A percentile compares a stretch with the other conserved stretches of the same genome.
Conservation (phyloP, 2,329 filamentous ascomycete species). For the Seiridium unicorne region DNA sequence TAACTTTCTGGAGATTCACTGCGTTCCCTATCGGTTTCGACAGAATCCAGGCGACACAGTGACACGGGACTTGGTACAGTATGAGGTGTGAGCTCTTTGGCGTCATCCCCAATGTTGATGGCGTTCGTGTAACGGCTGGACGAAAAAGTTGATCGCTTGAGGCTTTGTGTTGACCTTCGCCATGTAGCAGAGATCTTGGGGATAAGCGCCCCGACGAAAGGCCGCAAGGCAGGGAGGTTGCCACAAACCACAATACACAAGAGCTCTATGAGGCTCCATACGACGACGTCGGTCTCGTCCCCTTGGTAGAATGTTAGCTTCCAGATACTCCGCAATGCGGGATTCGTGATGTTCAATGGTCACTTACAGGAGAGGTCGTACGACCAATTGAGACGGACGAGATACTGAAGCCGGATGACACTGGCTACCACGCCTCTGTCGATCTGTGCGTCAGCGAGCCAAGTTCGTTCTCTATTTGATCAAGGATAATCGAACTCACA, state of each 20-base stretch:
- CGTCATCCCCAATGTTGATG: too few relatives aligned
- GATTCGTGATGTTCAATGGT: neutral
- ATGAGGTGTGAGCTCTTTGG: too few relatives aligned
- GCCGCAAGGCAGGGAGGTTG: neutral
- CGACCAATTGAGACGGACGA: neutral
- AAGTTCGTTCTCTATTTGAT: neutral
- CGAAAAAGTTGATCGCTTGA: too few relatives aligned
- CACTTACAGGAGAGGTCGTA: neutral
- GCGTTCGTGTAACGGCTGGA: too few relatives aligned
- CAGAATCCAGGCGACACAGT: too few relatives aligned
- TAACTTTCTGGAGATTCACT: too few relatives aligned
- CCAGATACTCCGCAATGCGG: too few relatives aligned
- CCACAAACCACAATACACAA: neutral
- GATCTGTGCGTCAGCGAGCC: too few relatives aligned
- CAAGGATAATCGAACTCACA: neutral
- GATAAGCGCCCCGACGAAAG: neutral
- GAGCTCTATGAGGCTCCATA: neutral
- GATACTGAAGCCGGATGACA: neutral
- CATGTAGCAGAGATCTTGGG: neutral
- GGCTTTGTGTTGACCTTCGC: neutral
- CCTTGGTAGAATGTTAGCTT: neutral
- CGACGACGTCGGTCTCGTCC: neutral
- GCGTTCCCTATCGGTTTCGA: too few relatives aligned
- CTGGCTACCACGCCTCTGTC: neutral
- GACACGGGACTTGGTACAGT: too few relatives aligned